Base-by-base conservation (phyloP, 805 yeast genomes). In the Starmerella vitae region DNA sequence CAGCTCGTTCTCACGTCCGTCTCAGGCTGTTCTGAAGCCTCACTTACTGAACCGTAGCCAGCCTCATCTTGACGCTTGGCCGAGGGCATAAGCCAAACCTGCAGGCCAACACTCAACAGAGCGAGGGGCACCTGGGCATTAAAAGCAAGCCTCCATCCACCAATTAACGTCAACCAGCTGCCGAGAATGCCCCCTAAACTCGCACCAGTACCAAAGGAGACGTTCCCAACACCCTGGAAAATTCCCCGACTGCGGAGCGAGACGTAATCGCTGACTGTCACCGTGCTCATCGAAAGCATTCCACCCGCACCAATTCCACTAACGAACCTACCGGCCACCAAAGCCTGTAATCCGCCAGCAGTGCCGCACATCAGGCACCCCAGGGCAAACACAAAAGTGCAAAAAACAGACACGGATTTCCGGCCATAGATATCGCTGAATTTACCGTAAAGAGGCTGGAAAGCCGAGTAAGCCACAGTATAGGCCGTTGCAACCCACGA, bases 291-390 rank as follows among this genome's bases (percentile, higher is more conserved):
- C 0, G 86, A 68, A 36, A 77, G 72, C 52, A 84, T 70, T 1
- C 94, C 94, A 5, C 93, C 91, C n/a, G 93, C 94, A 10, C 94
- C 94, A 40, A 80, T 69, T 15, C 95, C 95, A 20, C 93, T 76
- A 36, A 84, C 65, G 44, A 82, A 76, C 49, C 93, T 66, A 1
- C 85, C 88, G 2, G 71, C 76, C 38, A 80, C 76, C 28, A 79
- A 60, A 66, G 69, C 65, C 43, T 64, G 58, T 69, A 79, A 72
- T 21, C 65, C 62, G 15, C 50, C 55, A 1, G 83, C 58, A 4
- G 71, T 46, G 1, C 80, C 86, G 39, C 73, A 69, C 20, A 70
- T 39, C 13, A 63, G 46, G 50, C 72, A 68, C 15, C 75, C 74
- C 12, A 67, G 14, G 3, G 61, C 67, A 46, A 71, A 70, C 39